These are phyloP conservation scores for Hevea brasiliensis DNA, from an alignment of 345 rosid species.

Conservation along the genomic window DNA sequence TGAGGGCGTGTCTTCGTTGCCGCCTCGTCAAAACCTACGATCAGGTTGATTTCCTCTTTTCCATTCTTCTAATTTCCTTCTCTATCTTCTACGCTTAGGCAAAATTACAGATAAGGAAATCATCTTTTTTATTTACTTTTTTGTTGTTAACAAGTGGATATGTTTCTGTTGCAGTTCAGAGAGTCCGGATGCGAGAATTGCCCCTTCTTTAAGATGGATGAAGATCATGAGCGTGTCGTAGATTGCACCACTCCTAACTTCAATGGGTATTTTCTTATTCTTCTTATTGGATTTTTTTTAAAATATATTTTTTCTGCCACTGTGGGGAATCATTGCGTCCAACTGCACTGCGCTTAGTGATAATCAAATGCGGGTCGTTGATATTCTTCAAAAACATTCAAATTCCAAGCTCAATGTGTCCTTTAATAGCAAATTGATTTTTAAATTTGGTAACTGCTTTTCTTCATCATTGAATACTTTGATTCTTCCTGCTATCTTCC, in stretches of 20 bases:
- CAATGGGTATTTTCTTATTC: slow-evolving; percentile 48
- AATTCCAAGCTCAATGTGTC: too few relatives aligned
- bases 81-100: too few relatives aligned
- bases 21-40: slow-evolving; percentile 90
- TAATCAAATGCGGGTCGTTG: too few relatives aligned
- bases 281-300: too few relatives aligned
- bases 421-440: too few relatives aligned
- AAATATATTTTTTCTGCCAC: too few relatives aligned
- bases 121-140: background rate
- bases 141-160: background rate
- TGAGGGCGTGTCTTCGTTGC: slow-evolving; percentile 84
- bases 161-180: slow-evolving; percentile 41
- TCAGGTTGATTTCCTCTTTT: slow-evolving; percentile 42
- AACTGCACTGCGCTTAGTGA: background rate
- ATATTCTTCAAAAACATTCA: background rate
- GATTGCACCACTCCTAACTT: slow-evolving; percentile 88
- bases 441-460: too few relatives aligned
- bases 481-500: background rate
- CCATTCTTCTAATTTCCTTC: background rate
- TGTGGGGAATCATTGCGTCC: too few relatives aligned
- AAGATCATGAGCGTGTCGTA: slow-evolving; percentile 74
- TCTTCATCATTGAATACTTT: background rate
- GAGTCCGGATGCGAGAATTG: slow-evolving; percentile 91
- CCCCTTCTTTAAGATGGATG: slow-evolving; percentile 85
- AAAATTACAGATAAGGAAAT: too few relatives aligned